Conservation (phyloP, 441 rosid genomes). For the Pelargonium myrrhifolium region DNA sequence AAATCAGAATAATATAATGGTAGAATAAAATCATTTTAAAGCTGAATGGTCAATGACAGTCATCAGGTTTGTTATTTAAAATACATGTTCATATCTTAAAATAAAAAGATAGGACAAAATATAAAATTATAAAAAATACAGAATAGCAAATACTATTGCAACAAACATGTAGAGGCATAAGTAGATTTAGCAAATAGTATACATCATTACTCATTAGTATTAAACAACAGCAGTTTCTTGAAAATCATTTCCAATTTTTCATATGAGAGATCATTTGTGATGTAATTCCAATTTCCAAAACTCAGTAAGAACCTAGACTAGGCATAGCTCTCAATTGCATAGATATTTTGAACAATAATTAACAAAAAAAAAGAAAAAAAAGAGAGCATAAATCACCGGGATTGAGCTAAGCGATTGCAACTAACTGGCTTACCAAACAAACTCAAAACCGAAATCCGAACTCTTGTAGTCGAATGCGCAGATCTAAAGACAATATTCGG, state of each 20-base stretch:
- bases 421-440: neutral
- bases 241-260: neutral
- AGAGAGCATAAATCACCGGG: neutral
- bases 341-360: neutral
- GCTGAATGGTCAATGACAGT: neutral
- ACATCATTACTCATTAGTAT: too few relatives aligned
- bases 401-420: neutral
- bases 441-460: neutral
- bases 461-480: neutral
- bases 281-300: neutral
- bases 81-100: neutral
- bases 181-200: too few relatives aligned
- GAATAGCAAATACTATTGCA: too few relatives aligned
- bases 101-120: too few relatives aligned
- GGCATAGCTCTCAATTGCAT: neutral
- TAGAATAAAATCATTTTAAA: neutral
- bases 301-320: neutral
- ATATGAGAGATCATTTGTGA: neutral
- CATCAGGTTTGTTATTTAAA: neutral
- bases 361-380: neutral
- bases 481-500: neutral
- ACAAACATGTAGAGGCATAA: too few relatives aligned
- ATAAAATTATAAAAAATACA: too few relatives aligned
- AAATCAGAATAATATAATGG: neutral
- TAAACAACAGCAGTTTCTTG: too few relatives aligned